These are phyloP conservation scores for Dictyostelium intermedium DNA, from an alignment of 78 protist species.

Conservation along the genomic window DNA sequence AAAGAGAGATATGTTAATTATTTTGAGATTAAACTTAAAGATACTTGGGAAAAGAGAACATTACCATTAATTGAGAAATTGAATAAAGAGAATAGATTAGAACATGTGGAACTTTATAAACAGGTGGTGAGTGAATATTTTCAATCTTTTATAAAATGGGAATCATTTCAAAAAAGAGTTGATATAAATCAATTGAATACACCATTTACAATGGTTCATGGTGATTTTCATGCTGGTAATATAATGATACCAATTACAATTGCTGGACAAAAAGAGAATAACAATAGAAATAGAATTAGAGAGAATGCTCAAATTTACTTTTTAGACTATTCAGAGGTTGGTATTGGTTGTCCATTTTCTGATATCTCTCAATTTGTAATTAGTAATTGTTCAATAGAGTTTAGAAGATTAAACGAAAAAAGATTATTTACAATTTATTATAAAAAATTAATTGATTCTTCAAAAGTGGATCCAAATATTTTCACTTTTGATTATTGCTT, in stretches of 20 bases:
- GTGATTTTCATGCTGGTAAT: constrained; percentile 47
- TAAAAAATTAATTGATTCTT: not conserved
- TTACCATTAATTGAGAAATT: not conserved
- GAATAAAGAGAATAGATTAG: not conserved
- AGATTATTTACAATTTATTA: not conserved
- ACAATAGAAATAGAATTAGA: not conserved
- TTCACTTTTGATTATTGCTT: not conserved
- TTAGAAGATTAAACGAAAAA: constrained; percentile 7
- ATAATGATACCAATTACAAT: not conserved
- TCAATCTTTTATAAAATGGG: not conserved
- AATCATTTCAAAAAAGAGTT: not conserved
- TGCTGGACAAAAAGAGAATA: not conserved
- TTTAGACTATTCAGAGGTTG: constrained; percentile 18
- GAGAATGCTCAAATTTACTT: not conserved
- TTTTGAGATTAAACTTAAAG: not conserved
- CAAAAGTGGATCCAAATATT: not conserved
- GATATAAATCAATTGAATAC: not conserved
- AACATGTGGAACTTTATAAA: not conserved
- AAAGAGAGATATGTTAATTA: not conserved
- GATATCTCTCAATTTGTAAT: constrained; percentile 8
- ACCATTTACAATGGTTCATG: constrained; percentile 6
- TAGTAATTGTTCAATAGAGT: not conserved
- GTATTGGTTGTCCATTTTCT: not conserved
- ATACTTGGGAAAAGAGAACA: not conserved
- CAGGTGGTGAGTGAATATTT: not conserved